These are phyloP conservation scores for Cladorrhinum sp. DNA, from an alignment of 2,329 filamentous ascomycete species.

Conservation along the genomic window DNA sequence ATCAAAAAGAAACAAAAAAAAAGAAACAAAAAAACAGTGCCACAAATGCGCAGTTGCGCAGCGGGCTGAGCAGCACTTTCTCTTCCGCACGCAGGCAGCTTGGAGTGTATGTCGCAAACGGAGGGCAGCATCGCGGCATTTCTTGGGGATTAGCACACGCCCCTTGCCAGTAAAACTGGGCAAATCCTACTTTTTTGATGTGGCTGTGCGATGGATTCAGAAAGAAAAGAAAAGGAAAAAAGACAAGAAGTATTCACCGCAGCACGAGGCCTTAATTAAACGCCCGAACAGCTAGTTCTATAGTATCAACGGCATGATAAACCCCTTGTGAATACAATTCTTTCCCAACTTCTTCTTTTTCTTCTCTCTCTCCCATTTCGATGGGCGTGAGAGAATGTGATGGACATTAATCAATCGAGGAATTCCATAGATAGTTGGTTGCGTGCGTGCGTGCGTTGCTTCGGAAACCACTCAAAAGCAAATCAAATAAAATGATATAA, in stretches of 20 bases:
- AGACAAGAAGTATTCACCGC: background rate
- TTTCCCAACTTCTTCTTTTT: too few relatives aligned
- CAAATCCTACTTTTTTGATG: background rate
- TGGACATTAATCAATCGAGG: too few relatives aligned
- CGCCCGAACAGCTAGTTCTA: too few relatives aligned
- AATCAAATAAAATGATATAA: slow-evolving; percentile 17
- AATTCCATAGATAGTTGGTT: too few relatives aligned
- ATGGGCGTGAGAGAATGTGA: too few relatives aligned
- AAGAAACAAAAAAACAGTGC: too few relatives aligned
- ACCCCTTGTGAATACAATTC: too few relatives aligned
- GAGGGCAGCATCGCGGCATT: background rate
- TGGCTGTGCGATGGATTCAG: background rate
- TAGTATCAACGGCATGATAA: too few relatives aligned
- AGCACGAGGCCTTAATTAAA: too few relatives aligned
- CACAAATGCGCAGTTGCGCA: background rate
- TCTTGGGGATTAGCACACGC: background rate
- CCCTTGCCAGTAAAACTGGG: background rate
- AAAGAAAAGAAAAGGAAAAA: background rate
- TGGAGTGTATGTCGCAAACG: background rate
- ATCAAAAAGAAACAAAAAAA: too few relatives aligned
- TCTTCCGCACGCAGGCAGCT: background rate
- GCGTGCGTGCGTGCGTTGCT: slow-evolving; percentile 20
- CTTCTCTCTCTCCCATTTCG: too few relatives aligned
- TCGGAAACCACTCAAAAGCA: slow-evolving; percentile 27
- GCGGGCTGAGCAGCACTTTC: background rate